A percentile compares a stretch with the other conserved stretches of the same genome.
Evolutionary conservation across 805 yeast species (phyloP).

Genomic region (Metschnikowia continentalis): DNA sequence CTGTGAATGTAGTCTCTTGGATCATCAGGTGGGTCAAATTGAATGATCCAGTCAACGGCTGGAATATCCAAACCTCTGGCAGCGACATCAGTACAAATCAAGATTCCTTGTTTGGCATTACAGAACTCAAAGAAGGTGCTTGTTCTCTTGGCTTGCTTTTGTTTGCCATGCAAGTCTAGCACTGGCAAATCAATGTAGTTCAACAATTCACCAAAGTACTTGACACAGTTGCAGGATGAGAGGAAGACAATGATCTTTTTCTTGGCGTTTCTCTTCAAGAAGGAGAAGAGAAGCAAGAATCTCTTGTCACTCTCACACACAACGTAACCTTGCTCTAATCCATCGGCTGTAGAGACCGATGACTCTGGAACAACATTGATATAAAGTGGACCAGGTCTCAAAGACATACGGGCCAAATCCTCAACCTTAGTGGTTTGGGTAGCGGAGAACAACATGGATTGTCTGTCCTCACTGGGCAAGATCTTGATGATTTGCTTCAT

Average conservation of each 20-base stretch:
- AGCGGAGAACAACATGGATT: constrained; percentile 97
- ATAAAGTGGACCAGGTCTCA: constrained; percentile 88
- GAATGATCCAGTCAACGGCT: constrained; percentile 97
- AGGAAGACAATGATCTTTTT: constrained; percentile 92
- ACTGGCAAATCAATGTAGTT: constrained; percentile 97
- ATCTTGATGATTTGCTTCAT: constrained; percentile 95
- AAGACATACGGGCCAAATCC: constrained; percentile 93
- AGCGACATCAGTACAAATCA: constrained; percentile 97
- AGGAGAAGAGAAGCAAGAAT: constrained; percentile 83
- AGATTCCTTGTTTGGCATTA: constrained; percentile 90
- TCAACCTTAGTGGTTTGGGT: constrained; percentile 99
- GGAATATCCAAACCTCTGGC: constrained; percentile 99
- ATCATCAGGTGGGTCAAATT: constrained; percentile 99
- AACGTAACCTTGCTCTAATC: constrained; percentile 97
- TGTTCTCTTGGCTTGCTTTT: constrained; percentile 97
- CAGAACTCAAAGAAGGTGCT: constrained; percentile 98
- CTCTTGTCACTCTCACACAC: constrained; percentile 96
- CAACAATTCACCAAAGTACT: constrained; percentile 89
- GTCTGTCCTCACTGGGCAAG: constrained; percentile 88
- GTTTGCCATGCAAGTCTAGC: constrained; percentile 94
- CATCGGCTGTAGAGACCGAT: constrained; percentile 89
- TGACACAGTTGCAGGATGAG: constrained; percentile 95
- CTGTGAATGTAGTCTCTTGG: constrained; percentile 98
- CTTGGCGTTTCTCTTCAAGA: constrained; percentile 86
- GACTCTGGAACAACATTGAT: constrained; percentile 87